Evolutionary conservation across 2,329 filamentous ascomycete species (phyloP).

Genomic region (Penicillium sp.): DNA sequence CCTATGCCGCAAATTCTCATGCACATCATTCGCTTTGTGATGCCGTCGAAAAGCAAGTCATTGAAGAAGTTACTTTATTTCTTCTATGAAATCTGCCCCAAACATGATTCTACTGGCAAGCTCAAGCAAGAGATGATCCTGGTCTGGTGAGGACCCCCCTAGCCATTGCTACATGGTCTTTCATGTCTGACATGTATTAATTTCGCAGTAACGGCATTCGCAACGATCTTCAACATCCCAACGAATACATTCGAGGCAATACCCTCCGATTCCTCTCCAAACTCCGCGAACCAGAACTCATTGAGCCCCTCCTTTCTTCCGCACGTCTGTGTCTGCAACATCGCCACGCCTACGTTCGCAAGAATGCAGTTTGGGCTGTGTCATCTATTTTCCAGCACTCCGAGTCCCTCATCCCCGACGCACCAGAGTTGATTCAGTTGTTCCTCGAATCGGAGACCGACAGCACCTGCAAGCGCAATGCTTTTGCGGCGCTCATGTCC

Average conservation of each 20-base stretch:
- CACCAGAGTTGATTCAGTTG: constrained; percentile 81
- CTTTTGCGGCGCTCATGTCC: constrained; percentile 83
- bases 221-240: constrained; percentile 94
- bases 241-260: constrained; percentile 97
- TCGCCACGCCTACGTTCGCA: constrained; percentile 94
- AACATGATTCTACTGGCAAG: constrained; percentile 87
- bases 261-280: constrained; percentile 98
- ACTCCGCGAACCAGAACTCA: constrained; percentile 88
- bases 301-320: constrained; percentile 91
- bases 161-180: neutral
- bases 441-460: constrained; percentile 92
- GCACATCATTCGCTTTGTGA: constrained; percentile 99
- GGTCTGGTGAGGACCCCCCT: constrained; percentile 69
- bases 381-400: constrained; percentile 90
- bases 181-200: constrained; percentile 16
- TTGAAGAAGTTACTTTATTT: constrained; percentile 99
- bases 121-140: constrained; percentile 99
- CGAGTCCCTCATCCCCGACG: constrained; percentile 89
- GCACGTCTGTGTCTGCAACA: constrained; percentile 91
- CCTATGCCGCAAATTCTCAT: constrained; percentile 93
- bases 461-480: constrained; percentile 95
- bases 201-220: constrained; percentile 83
- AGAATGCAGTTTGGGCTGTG: constrained; percentile 95
- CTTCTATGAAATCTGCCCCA: constrained; percentile 98
- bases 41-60: constrained; percentile 95